Conservation (phyloP, 768 basidiomycete species). For the Grammothele lineata region DNA sequence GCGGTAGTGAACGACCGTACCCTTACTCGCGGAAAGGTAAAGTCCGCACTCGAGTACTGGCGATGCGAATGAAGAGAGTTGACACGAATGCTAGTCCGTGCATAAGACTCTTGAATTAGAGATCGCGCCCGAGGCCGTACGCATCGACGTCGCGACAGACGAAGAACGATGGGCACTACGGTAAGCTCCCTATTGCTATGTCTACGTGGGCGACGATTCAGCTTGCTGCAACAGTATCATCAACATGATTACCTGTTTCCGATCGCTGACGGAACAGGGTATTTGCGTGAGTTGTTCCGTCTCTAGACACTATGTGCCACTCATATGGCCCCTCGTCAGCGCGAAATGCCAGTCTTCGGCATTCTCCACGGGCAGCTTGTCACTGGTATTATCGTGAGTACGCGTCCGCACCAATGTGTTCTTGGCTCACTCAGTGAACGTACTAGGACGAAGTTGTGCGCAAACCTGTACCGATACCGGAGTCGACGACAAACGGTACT, state of each 20-base stretch:
- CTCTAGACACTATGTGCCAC: too few relatives aligned
- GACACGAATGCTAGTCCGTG: constrained; percentile 60
- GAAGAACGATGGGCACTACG: constrained; percentile 81
- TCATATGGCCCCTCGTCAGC: constrained; percentile 54
- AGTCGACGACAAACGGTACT: constrained; percentile 1
- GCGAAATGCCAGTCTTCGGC: constrained; percentile 84
- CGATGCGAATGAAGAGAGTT: too few relatives aligned
- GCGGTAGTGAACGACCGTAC: constrained; percentile 52
- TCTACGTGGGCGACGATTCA: too few relatives aligned
- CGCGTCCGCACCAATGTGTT: neutral
- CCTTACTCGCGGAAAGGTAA: constrained; percentile 53
- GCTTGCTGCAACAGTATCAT: constrained; percentile 56
- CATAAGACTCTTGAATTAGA: constrained; percentile 78
- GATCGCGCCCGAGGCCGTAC: constrained; percentile 52
- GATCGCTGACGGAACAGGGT: constrained; percentile 35
- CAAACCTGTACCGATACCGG: constrained; percentile 5
- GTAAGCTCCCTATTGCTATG: constrained; percentile 32
- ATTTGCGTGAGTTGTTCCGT: neutral
- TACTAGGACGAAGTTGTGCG: constrained; percentile 49
- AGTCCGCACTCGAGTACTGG: too few relatives aligned
- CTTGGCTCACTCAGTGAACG: neutral
- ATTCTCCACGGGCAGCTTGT: constrained; percentile 62
- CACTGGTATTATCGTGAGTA: constrained; percentile 72
- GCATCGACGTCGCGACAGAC: constrained; percentile 43
- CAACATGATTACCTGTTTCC: constrained; percentile 66